Evolutionary conservation across 2,329 filamentous ascomycete genomes (phyloP), one percentile per base, ranked within the genome.

Genomic region (Fusarium lyarnte): DNA sequence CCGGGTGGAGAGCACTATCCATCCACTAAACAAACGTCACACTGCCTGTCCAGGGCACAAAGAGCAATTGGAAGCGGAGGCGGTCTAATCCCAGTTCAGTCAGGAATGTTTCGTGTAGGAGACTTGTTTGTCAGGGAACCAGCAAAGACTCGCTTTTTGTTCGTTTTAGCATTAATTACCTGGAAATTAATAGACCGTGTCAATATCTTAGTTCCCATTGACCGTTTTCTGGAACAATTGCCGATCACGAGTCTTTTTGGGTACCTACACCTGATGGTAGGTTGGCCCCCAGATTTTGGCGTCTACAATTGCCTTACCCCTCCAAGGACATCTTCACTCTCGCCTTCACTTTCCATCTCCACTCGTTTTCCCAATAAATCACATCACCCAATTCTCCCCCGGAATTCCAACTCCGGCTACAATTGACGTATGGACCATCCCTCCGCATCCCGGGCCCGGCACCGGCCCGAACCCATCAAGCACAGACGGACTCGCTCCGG

Each of bases 401-500:
- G 12, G n/a, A 36, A 41, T 23, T 27, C 8, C 31, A 25, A 10
- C 33, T 19, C n/a, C 73, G 75, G 71, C 72, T 77, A 42, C 71
- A 63, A 38, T 70, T 77, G 55, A 70, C 76, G 42, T 27, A 76
- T 76, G 74, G 64, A 74, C 17, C 52, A 19, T n/a, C n/a, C 25
- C 23, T 49, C 66, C 61, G 46, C 42, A 23, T 49, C 49, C 21
- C 42, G 33, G 38, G 17, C 21, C 49, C 63, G 36, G 19, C 29
- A 23, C 35, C 64, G 16, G 36, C 19, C 45, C 19, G 54, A 70
- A 47, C 61, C 74, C 19, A 60, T 43, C 25, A 81, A 81, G 71
- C 77, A 79, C 17, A 80, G 77, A 46, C 76, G 80, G 21, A 82
- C 80, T 19, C 74, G 80, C 29, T 81, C 79, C 8, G 80, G 81